A percentile compares a stretch with the other conserved stretches of the same genome.
Conservation (phyloP, 192 early-diverging fungal species). For the Helicostylum pulchrum region DNA sequence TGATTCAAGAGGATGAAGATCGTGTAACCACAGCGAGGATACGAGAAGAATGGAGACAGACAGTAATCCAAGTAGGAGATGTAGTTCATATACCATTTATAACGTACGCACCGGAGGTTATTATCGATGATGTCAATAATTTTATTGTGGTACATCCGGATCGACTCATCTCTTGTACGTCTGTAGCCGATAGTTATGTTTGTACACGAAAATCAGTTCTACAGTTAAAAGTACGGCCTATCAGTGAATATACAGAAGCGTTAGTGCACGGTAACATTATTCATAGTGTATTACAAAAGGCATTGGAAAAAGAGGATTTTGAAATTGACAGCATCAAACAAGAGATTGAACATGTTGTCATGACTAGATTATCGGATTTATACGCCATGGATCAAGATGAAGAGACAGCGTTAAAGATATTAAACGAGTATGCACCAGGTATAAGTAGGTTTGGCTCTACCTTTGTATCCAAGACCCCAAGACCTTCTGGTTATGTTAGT, state of each 20-base stretch:
- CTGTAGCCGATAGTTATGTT: constrained; percentile 66
- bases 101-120: constrained; percentile 26
- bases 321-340: constrained; percentile 41
- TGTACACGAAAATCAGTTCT: constrained; percentile 82
- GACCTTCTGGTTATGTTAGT: background rate
- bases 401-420: constrained; percentile 34
- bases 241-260: constrained; percentile 48
- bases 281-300: constrained; percentile 77
- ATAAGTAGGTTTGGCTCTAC: constrained; percentile 10
- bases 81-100: constrained; percentile 57
- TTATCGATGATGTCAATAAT: constrained; percentile 58
- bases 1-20: constrained; percentile 17
- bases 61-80: constrained; percentile 56
- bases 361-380: constrained; percentile 58
- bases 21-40: constrained; percentile 35
- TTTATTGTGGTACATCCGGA: constrained; percentile 82
- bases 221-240: constrained; percentile 53
- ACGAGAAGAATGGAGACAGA: constrained; percentile 68
- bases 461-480: background rate
- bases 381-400: constrained; percentile 69
- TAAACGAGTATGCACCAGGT: constrained; percentile 8
- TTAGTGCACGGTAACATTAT: constrained; percentile 79
- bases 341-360: constrained; percentile 51
- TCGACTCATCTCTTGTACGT: constrained; percentile 70
- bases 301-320: constrained; percentile 60